A percentile compares a stretch with the other conserved stretches of the same genome.
phyloP scores from a whole-genome alignment of 768 basidiomycete genomes.

The Boletus vinaceobasis region DNA sequence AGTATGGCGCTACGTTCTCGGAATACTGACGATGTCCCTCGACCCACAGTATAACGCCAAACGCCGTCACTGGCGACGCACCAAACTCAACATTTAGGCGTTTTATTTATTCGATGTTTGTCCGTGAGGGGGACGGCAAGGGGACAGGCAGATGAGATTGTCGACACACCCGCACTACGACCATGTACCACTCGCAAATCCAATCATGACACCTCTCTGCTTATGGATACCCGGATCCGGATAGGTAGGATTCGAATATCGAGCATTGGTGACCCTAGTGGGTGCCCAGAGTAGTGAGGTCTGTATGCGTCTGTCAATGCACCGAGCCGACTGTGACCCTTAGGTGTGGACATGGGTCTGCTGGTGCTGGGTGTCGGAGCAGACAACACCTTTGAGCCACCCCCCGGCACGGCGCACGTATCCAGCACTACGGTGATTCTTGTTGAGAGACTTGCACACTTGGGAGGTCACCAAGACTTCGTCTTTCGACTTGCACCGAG shows the following conservation, averaged over 20 bases:
- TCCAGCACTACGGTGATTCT: neutral
- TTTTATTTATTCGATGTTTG: conserved; percentile 1
- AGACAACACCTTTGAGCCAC: neutral
- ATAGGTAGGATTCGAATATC: neutral
- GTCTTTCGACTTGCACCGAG: neutral
- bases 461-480: too few relatives aligned
- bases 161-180: conserved; percentile 19
- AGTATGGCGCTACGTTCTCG: neutral
- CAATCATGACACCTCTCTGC: conserved; percentile 11
- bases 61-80: conserved; percentile 98
- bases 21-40: neutral
- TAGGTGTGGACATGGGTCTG: neutral
- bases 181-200: conserved; percentile 27
- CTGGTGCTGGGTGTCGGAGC: neutral
- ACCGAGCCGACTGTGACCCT: neutral
- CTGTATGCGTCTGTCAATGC: neutral
- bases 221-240: neutral
- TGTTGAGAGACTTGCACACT: too few relatives aligned
- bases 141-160: conserved; percentile 14
- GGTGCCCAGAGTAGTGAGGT: neutral
- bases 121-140: neutral
- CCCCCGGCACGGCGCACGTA: neutral
- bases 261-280: neutral
- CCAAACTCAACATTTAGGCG: conserved; percentile 92
- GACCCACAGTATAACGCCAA: conserved; percentile 79